Evolutionary conservation across 345 rosid genomes (phyloP).

Genomic region (Acer yangbiense): DNA sequence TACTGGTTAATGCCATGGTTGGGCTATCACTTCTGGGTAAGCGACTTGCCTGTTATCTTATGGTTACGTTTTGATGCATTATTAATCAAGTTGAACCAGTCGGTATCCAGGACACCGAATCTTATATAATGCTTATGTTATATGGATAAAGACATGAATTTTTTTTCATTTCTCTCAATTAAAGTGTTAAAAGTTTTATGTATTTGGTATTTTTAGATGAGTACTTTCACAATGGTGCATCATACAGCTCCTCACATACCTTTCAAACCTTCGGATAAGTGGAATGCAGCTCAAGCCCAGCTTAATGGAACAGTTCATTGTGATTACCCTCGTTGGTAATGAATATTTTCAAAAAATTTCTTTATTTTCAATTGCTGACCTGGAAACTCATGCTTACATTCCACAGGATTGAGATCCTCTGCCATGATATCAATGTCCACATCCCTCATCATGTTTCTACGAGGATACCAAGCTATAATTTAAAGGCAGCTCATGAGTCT

Average conservation of each 20-base stretch:
- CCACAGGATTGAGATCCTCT: conserved; percentile 86
- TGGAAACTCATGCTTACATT: conserved; percentile 6
- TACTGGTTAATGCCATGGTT: conserved; percentile 98
- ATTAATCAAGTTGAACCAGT: not conserved
- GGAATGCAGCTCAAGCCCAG: conserved; percentile 94
- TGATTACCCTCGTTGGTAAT: conserved; percentile 84
- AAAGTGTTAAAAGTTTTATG: not conserved
- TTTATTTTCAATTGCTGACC: not conserved
- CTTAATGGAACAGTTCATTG: conserved; percentile 94
- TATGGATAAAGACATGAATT: not conserved
- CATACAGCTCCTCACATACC: conserved; percentile 97
- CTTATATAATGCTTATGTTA: not conserved
- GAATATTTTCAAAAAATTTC: not conserved
- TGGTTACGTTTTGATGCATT: conserved; percentile 13
- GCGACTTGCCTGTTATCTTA: conserved; percentile 6
- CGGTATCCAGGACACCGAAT: not conserved
- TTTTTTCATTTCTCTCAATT: not conserved
- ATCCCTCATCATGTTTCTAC: conserved; percentile 79
- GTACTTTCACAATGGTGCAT: conserved; percentile 98
- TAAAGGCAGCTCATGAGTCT: conserved; percentile 70
- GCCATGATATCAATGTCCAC: conserved; percentile 88
- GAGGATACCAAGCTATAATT: conserved; percentile 87
- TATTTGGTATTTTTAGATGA: conserved; percentile 59
- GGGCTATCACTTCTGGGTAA: conserved; percentile 97
- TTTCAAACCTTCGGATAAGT: conserved; percentile 69